Evolutionary conservation across 73 alveolate species (phyloP), one percentile per base, ranked within the genome.

Genomic region (Paramecium biaurelia): DNA sequence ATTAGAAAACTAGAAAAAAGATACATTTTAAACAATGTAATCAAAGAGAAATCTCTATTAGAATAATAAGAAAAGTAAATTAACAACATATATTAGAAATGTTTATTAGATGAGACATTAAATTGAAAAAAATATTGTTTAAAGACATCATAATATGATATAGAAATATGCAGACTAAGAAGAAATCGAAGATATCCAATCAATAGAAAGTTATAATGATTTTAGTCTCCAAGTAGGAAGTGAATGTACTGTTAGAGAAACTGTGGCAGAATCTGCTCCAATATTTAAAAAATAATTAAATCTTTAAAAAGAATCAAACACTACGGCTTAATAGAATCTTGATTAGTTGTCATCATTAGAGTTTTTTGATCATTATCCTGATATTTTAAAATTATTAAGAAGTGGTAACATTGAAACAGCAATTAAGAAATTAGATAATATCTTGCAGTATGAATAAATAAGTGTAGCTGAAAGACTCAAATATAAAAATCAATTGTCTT

Each of bases 101-200:
- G 86, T 72, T 3, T 72, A 72, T 38, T 37, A 72, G 30, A 72
- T 72, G 86, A 72, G 58, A 37, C 38, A 72, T 72, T 32, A 72
- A 72, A 72, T 72, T 1, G 86, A 72, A 7, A 72, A 72, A 67
- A 72, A 72, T 37, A 72, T 72, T 24, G 86, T 38, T 28, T 35
- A 38, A 38, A 72, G 86, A 72, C 86, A 72, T 72, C 59, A 72
- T 32, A 72, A 72, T 72, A 72, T 72, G 86, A 37, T 72, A 8
- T 72, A 72, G 30, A 72, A 72, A 38, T 32, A 28, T 35, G 45
- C 21, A 28, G 86, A 72, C 28, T 32, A 63, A 72, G 56, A 72
- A 24, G 86, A 72, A 35, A 38, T 35, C 0, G 86, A 72, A 34
- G 84, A 30, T 24, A 7, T 1, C 11, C 14, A 53, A 53, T 63